A percentile compares a stretch with the other conserved stretches of the same genome.
phyloP scores from a whole-genome alignment of 2,329 filamentous ascomycete genomes.

The Fusarium beomiforme region DNA sequence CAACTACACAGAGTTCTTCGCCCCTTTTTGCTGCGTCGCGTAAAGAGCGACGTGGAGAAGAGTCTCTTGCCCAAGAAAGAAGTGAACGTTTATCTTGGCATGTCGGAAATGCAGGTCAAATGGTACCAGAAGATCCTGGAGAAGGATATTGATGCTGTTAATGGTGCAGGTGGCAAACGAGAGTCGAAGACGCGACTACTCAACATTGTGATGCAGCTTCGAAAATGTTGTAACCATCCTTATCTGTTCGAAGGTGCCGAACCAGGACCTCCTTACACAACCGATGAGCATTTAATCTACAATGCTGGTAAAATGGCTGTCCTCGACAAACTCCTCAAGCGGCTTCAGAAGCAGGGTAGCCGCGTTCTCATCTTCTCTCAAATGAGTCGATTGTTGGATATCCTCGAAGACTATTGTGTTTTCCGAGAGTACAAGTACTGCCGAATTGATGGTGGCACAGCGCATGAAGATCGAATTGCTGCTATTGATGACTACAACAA shows the following conservation, averaged over 20 bases:
- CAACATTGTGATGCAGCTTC: conserved; percentile 99
- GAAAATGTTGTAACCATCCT: conserved; percentile 98
- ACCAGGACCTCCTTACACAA: conserved; percentile 96
- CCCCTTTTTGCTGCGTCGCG: conserved; percentile 92
- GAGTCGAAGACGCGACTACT: conserved; percentile 97
- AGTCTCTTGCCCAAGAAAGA: conserved; percentile 97
- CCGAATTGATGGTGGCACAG: conserved; percentile 95
- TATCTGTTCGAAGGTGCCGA: conserved; percentile 98
- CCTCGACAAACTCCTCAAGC: conserved; percentile 87
- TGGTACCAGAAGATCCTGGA: conserved; percentile 99
- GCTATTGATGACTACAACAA: conserved; percentile 99
- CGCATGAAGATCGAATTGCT: conserved; percentile 96
- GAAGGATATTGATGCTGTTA: conserved; percentile 98
- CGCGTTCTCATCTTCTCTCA: conserved; percentile 99
- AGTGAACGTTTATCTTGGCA: conserved; percentile 94
- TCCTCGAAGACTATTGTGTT: conserved; percentile 97
- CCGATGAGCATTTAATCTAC: conserved; percentile 92
- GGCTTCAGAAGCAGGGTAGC: conserved; percentile 87
- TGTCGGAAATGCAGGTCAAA: conserved; percentile 99
- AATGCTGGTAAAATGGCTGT: conserved; percentile 99
- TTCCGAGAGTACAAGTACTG: conserved; percentile 96
- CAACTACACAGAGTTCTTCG: conserved; percentile 93
- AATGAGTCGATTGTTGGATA: conserved; percentile 97
- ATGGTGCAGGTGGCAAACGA: conserved; percentile 93
- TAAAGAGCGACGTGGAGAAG: conserved; percentile 98